Conservation (phyloP, 1,284 basidiomycete genomes). For the Tranzscheliella williamsii region DNA sequence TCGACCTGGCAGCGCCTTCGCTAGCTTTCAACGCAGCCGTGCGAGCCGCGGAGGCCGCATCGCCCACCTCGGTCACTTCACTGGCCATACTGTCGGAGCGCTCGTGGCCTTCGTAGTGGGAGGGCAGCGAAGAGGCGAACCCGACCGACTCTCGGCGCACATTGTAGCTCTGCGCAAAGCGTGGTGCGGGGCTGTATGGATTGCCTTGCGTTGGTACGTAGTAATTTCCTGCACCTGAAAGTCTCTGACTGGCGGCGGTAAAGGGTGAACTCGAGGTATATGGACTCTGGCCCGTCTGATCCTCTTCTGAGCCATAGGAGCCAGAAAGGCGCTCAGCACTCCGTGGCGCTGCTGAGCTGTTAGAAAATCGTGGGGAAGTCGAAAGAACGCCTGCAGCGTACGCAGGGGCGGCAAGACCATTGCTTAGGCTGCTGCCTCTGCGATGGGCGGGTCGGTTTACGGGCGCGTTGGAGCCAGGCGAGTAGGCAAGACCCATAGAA, state of each 20-base stretch:
- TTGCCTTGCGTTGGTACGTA: slow-evolving; percentile 23
- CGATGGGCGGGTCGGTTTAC: slow-evolving; percentile 35
- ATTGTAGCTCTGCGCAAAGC: slow-evolving; percentile 26
- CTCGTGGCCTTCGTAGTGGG: slow-evolving; percentile 40
- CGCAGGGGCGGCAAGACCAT: slow-evolving; percentile 34
- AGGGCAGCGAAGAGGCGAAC: slow-evolving; percentile 19
- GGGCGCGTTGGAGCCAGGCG: slow-evolving; percentile 41
- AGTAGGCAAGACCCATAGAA: slow-evolving; percentile 45
- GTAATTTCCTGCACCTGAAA: slow-evolving; percentile 23
- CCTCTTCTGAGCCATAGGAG: slow-evolving; percentile 2
- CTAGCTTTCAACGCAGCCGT: slow-evolving; percentile 2
- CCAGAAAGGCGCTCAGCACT: not conserved
- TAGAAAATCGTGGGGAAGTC: slow-evolving; percentile 33
- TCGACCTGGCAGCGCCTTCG: slow-evolving; percentile 9
- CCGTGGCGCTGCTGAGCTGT: slow-evolving; percentile 6
- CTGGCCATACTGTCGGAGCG: slow-evolving; percentile 43
- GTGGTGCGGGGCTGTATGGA: slow-evolving; percentile 32
- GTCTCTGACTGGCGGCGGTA: slow-evolving; percentile 13
- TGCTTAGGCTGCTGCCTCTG: slow-evolving; percentile 41
- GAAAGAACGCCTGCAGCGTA: slow-evolving; percentile 32
- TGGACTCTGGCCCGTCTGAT: slow-evolving; percentile 20
- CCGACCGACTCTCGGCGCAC: slow-evolving; percentile 28
- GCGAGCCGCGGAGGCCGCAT: slow-evolving; percentile 9
- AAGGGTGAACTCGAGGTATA: slow-evolving; percentile 32
- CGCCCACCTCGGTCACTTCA: slow-evolving; percentile 35